phyloP scores from a whole-genome alignment of 495 filamentous ascomycete species.

The Xylaria longipes region DNA sequence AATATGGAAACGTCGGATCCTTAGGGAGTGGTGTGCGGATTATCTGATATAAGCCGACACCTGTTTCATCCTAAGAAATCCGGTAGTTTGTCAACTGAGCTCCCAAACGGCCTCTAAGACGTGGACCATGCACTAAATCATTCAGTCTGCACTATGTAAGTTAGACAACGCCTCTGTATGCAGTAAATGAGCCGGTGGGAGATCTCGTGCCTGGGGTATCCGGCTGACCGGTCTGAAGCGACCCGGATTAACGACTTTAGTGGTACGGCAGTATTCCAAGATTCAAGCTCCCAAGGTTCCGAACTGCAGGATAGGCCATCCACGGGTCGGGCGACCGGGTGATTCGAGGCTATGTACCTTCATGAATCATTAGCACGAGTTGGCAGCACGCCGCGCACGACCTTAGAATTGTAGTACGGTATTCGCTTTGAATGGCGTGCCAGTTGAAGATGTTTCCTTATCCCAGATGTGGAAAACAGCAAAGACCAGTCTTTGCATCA shows the following conservation, averaged over 20 bases:
- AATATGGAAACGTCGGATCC: background rate
- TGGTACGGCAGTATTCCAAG: background rate
- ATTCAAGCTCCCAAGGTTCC: background rate
- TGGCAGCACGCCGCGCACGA: background rate
- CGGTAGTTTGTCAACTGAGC: background rate
- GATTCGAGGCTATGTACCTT: background rate
- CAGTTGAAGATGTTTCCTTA: background rate
- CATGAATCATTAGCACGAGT: background rate
- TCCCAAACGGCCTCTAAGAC: background rate
- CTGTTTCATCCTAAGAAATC: background rate
- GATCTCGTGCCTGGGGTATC: background rate
- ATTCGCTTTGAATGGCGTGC: background rate
- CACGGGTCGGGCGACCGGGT: background rate
- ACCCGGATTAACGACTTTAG: background rate
- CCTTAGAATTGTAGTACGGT: background rate
- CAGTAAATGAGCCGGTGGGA: background rate
- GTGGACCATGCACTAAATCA: background rate
- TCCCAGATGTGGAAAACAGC: background rate
- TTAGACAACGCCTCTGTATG: background rate
- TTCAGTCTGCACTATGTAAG: background rate
- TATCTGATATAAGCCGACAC: background rate
- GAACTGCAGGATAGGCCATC: background rate
- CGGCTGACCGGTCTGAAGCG: constrained; percentile 1
- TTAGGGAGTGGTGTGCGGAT: background rate
- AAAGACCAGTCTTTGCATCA: background rate